These are phyloP conservation scores for Aspergillus puulaauensis DNA, from an alignment of 2,329 filamentous ascomycete genomes.

Conservation along the genomic window DNA sequence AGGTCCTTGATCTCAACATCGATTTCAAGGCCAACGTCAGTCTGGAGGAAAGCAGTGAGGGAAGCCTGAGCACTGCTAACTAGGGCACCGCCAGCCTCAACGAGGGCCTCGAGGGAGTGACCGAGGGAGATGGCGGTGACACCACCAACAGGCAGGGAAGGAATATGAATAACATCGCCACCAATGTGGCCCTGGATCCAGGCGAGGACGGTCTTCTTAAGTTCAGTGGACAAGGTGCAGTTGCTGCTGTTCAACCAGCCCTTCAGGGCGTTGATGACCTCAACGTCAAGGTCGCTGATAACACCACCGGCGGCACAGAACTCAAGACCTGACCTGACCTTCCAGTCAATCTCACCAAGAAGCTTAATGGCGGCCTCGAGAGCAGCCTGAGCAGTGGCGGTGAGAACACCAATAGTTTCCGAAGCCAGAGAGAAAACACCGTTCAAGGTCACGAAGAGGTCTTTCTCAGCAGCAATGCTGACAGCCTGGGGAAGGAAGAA, in stretches of 20 bases:
- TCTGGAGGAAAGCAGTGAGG: constrained; percentile 35
- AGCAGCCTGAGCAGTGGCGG: constrained; percentile 26
- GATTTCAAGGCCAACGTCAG: constrained; percentile 25
- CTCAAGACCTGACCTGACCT: constrained; percentile 33
- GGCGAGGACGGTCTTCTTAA: constrained; percentile 31
- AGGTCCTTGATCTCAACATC: constrained; percentile 28
- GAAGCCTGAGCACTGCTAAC: constrained; percentile 28
- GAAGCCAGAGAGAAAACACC: constrained; percentile 33
- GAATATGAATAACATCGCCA: constrained; percentile 29
- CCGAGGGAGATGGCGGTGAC: constrained; percentile 34
- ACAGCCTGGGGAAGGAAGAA: constrained; percentile 32
- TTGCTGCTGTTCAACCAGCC: constrained; percentile 28
- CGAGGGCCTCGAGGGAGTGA: constrained; percentile 29
- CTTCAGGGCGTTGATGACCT: constrained; percentile 33
- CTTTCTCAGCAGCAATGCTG: constrained; percentile 35
- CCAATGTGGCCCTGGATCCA: constrained; percentile 33
- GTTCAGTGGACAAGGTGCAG: constrained; percentile 27
- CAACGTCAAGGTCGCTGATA: constrained; percentile 27
- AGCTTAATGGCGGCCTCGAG: constrained; percentile 30
- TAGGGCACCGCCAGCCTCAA: constrained; percentile 31
- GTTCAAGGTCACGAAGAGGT: constrained; percentile 36
- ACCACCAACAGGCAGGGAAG: constrained; percentile 27
- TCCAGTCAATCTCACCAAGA: constrained; percentile 23
- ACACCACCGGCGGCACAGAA: constrained; percentile 37
- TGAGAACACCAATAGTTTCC: constrained; percentile 30